phyloP scores from a whole-genome alignment of 768 basidiomycete species.

The Mycena vulgaris region DNA sequence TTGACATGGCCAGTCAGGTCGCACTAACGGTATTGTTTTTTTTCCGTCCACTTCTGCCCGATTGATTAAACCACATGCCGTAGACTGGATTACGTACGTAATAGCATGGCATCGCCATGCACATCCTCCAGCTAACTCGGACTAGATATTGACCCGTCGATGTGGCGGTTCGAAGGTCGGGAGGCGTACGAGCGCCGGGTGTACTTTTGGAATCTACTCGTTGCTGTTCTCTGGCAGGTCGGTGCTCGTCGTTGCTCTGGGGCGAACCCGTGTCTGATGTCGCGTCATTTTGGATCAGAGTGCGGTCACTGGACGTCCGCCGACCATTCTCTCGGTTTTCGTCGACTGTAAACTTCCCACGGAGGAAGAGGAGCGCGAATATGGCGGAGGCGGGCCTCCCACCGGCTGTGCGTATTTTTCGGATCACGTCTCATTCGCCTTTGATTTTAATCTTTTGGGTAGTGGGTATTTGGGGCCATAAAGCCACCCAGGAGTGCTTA shows the following conservation, averaged over 20 bases:
- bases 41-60: background rate
- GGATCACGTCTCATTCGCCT: background rate
- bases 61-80: slow-evolving; percentile 16
- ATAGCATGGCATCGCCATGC: background rate
- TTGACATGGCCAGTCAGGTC: slow-evolving; percentile 64
- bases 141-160: slow-evolving; percentile 65
- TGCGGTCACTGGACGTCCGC: slow-evolving; percentile 65
- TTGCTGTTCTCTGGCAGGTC: slow-evolving; percentile 68
- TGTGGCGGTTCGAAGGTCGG: slow-evolving; percentile 65
- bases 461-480: slow-evolving; percentile 68
- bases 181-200: slow-evolving; percentile 68
- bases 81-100: slow-evolving; percentile 64
- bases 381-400: slow-evolving; percentile 59
- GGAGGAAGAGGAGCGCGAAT: slow-evolving; percentile 61
- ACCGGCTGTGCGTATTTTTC: slow-evolving; percentile 56
- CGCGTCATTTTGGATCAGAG: slow-evolving; percentile 48
- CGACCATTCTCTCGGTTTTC: slow-evolving; percentile 57
- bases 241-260: background rate
- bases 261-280: slow-evolving; percentile 16
- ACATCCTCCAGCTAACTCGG: background rate
- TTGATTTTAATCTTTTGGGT: slow-evolving; percentile 15
- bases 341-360: slow-evolving; percentile 65
- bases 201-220: slow-evolving; percentile 70
- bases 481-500: slow-evolving; percentile 57
- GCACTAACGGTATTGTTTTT: slow-evolving; percentile 59